phyloP scores from a whole-genome alignment of 345 rosid genomes.

The Populus deltoides region DNA sequence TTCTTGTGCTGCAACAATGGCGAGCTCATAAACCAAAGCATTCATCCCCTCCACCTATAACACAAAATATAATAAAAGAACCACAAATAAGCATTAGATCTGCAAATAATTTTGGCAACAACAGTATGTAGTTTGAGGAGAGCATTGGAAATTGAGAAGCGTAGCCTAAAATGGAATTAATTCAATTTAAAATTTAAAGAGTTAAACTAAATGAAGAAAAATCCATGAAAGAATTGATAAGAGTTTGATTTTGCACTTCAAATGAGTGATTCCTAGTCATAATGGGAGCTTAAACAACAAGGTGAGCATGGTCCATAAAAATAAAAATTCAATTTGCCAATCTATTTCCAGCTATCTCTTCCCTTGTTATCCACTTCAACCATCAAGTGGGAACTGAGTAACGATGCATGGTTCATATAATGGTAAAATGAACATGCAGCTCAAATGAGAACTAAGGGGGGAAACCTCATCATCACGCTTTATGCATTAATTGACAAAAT shows the following conservation, averaged over 20 bases:
- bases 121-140: neutral
- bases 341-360: neutral
- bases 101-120: neutral
- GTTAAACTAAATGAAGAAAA: neutral
- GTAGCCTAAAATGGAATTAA: neutral
- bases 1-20: slow-evolving; percentile 49
- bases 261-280: neutral
- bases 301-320: neutral
- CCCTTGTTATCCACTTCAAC: neutral
- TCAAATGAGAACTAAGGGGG: neutral
- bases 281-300: neutral
- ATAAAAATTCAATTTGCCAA: neutral
- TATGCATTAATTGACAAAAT: neutral
- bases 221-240: neutral
- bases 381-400: neutral
- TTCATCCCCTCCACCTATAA: slow-evolving; percentile 58
- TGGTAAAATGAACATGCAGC: neutral
- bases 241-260: neutral
- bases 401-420: neutral
- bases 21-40: slow-evolving; percentile 60
- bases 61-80: neutral
- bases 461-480: neutral
- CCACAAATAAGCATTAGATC: slow-evolving; percentile 8
- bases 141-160: neutral
- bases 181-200: neutral